Percentiles rank a stretch among this genome's conserved stretches.
Conservation (phyloP, 345 rosid genomes). For the Psidium guajava region DNA sequence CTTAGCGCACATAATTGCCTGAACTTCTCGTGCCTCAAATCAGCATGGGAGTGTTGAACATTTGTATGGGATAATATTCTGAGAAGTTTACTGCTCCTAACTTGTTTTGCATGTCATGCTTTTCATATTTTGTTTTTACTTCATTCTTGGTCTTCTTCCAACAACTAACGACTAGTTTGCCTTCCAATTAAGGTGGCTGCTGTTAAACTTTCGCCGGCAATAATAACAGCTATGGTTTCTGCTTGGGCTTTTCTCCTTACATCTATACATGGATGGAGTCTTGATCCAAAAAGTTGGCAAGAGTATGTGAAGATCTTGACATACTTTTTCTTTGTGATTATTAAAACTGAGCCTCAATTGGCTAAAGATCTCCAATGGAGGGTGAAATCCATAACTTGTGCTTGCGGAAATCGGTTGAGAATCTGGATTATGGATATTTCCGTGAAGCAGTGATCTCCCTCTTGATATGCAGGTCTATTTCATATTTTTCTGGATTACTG, state of each 20-base stretch:
- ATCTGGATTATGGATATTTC: neutral
- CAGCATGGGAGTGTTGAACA: neutral
- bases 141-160: neutral
- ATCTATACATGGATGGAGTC: constrained; percentile 37
- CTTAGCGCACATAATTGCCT: neutral
- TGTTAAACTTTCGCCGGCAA: constrained; percentile 40
- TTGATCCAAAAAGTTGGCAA: constrained; percentile 65
- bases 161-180: neutral
- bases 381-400: neutral
- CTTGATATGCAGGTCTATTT: constrained; percentile 46
- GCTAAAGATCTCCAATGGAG: neutral
- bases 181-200: constrained; percentile 46
- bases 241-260: constrained; percentile 94
- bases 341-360: neutral
- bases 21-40: neutral
- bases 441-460: neutral
- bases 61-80: neutral
- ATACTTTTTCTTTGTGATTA: neutral
- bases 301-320: constrained; percentile 31
- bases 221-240: constrained; percentile 65
- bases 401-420: neutral
- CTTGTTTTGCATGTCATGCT: neutral
- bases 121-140: neutral
- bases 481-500: constrained; percentile 57
- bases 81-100: neutral